Evolutionary conservation across 2,329 filamentous ascomycete genomes (phyloP), one percentile per base, ranked within the genome.

Genomic region (Curvularia eragrostidis): DNA sequence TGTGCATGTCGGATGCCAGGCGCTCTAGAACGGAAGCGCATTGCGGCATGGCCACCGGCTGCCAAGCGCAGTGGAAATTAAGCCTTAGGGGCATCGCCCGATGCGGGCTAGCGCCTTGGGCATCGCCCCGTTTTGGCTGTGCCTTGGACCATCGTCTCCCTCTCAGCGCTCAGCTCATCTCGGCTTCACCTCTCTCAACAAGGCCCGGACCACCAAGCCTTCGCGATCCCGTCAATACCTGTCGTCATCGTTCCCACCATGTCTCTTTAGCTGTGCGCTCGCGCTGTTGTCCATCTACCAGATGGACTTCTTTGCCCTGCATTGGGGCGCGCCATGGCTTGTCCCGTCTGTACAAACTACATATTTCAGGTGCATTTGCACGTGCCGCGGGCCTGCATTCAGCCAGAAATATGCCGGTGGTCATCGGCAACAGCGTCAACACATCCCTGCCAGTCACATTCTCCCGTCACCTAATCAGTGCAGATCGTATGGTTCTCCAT

Each of bases 131-230:
- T 63, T 61, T 58, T 48, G 39, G 36, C 53, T 42, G 32, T 58
- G 55, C 52, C 32, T 60, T 43, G 53, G 2, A 18, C 55, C 41
- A 18, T 53, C 41, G 54, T 53, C 39, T 41, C 52, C 46, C 34
- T 56, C 56, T 49, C 24, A 19, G 18, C 26, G 15, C 41, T 24
- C 58, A 42, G 55, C 65, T 69, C 64, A 69, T 71, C 68, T 69
- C 68, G 67, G 59, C 56, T 52, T 56, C 56, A 56, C 28, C 54
- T 58, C 55, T 49, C 53, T 38, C 54, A 54, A 56, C 46, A 46
- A 54, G 24, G 15, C 34, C 30, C 50, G 26, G 46, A 39, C 47
- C 26, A 36, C 43, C 28, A 7, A 34, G 18, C 47, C 58, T 34
- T 51, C 52, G 58, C 52, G 39, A 54, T 55, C 32, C 44, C 32